Percentiles rank a stretch among this genome's conserved stretches.
Conservation (phyloP, 2,329 filamentous ascomycete genomes). For the Metarhizium humberi region DNA sequence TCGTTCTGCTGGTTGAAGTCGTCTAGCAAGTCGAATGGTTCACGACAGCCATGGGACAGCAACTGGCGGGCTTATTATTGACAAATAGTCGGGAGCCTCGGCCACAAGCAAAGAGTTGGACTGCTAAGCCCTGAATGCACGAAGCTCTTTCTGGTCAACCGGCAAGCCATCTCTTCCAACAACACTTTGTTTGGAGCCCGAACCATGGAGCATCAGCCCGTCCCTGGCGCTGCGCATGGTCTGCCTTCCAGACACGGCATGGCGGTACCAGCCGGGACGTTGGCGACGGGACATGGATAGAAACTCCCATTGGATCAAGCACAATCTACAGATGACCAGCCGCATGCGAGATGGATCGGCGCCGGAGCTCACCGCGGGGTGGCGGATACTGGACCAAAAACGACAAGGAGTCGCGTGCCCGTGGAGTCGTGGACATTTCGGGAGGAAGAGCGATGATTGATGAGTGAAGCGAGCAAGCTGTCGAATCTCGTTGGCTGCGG, state of each 20-base stretch:
- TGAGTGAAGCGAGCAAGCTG: no score
- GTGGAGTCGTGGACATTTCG: not conserved
- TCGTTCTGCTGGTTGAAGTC: not conserved
- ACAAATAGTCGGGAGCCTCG: not conserved
- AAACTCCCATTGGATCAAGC: not conserved
- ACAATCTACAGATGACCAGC: not conserved
- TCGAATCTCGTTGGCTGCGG: no score
- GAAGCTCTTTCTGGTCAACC: not conserved
- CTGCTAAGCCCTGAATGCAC: not conserved
- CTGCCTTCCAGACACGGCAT: not conserved
- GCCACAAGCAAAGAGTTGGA: not conserved
- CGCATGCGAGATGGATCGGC: not conserved
- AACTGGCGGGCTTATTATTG: not conserved
- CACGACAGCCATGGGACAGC: not conserved
- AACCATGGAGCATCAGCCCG: not conserved
- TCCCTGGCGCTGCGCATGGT: not conserved
- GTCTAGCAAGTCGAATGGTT: not conserved
- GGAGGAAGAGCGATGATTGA: not conserved
- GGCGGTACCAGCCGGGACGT: no score
- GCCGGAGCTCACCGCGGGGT: not conserved
- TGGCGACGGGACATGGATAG: no score
- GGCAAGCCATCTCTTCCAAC: not conserved
- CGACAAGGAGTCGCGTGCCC: not conserved
- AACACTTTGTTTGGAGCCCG: not conserved
- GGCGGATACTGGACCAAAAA: not conserved